Percentiles rank a stretch among this genome's conserved stretches.
These are phyloP conservation scores for Candida loeiensis DNA, from an alignment of 805 yeast genomes.

Conservation along the genomic window DNA sequence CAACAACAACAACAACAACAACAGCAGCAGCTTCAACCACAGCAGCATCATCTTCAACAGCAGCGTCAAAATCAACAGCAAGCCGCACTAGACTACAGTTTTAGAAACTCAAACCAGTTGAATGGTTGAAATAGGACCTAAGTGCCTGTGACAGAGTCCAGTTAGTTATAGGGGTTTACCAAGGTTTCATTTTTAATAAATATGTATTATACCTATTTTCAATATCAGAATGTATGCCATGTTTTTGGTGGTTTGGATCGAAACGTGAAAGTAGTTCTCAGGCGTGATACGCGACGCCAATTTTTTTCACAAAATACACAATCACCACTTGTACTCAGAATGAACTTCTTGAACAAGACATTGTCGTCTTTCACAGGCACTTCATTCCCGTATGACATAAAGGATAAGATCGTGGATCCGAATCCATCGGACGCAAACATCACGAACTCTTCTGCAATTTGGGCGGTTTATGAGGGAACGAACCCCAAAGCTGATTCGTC, in stretches of 20 bases:
- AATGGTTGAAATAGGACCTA: slow-evolving; percentile 4
- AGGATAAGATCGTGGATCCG: slow-evolving; percentile 39
- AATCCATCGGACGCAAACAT: neutral
- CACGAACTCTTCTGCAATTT: slow-evolving; percentile 29
- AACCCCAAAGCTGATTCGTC: slow-evolving; percentile 44
- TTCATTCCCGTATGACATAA: slow-evolving; percentile 56
- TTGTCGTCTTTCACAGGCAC: slow-evolving; percentile 54
- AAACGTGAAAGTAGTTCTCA: too few species aligned
- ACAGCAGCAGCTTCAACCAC: slow-evolving; percentile 10
- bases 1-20: slow-evolving; percentile 10
- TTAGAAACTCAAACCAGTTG: slow-evolving; percentile 12
- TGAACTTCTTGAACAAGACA: slow-evolving; percentile 71
- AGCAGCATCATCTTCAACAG: slow-evolving; percentile 10
- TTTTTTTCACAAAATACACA: neutral
- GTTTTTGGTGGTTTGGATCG: too few species aligned
- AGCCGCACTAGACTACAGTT: slow-evolving; percentile 9
- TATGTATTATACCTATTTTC: slow-evolving; percentile 6
- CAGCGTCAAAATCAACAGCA: slow-evolving; percentile 8
- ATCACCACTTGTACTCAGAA: slow-evolving; percentile 17
- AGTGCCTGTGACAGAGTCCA: neutral
- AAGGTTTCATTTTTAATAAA: neutral
- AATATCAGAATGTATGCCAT: neutral
- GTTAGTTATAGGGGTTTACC: neutral
- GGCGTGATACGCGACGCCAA: slow-evolving; percentile 1
- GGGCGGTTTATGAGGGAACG: slow-evolving; percentile 63